These are phyloP conservation scores for Yarrowia porcina DNA, from an alignment of 805 yeast genomes.

Conservation along the genomic window DNA sequence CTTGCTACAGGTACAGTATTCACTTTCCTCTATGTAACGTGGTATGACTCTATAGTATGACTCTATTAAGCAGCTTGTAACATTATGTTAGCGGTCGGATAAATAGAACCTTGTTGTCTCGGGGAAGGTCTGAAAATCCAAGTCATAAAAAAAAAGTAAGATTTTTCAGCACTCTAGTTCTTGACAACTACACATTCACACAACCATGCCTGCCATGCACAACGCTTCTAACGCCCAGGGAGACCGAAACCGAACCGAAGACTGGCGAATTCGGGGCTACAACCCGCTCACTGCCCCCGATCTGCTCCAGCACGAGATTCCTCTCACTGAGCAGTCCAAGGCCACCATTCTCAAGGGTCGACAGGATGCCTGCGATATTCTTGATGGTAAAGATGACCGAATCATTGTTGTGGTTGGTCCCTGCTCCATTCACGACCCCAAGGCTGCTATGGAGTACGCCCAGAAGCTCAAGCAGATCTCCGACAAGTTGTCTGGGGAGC, in stretches of 20 bases:
- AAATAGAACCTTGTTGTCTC: conserved; percentile 11
- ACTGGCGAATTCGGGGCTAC: conserved; percentile 61
- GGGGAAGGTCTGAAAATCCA: background rate
- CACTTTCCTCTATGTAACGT: conserved; percentile 5
- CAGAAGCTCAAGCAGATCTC: conserved; percentile 56
- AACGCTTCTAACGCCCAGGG: conserved; percentile 18
- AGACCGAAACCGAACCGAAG: conserved; percentile 25
- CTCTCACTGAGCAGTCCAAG: conserved; percentile 58
- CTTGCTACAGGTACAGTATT: too few species aligned
- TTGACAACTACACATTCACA: background rate
- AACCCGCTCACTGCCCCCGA: conserved; percentile 96
- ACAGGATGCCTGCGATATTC: conserved; percentile 64
- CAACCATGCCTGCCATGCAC: conserved; percentile 23
- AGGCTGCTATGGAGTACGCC: conserved; percentile 88
- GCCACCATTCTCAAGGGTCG: conserved; percentile 71
- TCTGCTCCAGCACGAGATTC: conserved; percentile 80
- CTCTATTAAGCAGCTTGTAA: background rate
- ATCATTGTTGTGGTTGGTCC: conserved; percentile 91
- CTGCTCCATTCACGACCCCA: conserved; percentile 93
- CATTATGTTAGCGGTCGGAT: background rate
- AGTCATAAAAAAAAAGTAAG: background rate
- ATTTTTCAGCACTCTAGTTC: background rate
- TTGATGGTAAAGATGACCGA: conserved; percentile 83
- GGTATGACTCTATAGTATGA: conserved; percentile 9
- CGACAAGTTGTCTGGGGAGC: conserved; percentile 65